phyloP scores from a whole-genome alignment of 257 asterid genomes.

The Penstemon davidsonii region DNA sequence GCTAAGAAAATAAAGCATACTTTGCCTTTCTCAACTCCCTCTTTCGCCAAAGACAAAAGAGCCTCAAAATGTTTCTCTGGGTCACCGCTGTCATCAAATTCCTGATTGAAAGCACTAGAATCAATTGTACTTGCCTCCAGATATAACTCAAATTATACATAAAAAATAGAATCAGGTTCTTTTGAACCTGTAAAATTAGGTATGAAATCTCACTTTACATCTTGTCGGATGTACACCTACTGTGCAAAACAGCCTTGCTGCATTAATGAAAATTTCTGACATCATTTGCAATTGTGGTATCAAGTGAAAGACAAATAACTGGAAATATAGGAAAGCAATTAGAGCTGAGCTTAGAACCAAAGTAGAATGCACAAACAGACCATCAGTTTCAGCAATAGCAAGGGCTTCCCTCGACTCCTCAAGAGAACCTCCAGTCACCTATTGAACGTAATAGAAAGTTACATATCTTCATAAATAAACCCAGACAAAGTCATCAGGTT shows the following conservation, averaged over 20 bases:
- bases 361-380: conserved; percentile 38
- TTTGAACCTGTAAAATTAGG: conserved; percentile 14
- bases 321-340: conserved; percentile 12
- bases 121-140: conserved; percentile 16
- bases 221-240: conserved; percentile 99
- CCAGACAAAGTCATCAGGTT: background rate
- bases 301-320: background rate
- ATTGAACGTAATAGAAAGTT: conserved; percentile 16
- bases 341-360: conserved; percentile 5
- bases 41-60: conserved; percentile 74
- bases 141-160: conserved; percentile 9
- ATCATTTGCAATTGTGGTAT: conserved; percentile 15
- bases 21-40: conserved; percentile 91
- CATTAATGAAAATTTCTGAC: conserved; percentile 23
- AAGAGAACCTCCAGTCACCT: conserved; percentile 97
- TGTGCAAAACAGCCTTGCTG: conserved; percentile 94
- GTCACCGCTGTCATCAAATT: conserved; percentile 92
- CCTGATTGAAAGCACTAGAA: conserved; percentile 45
- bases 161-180: conserved; percentile 15
- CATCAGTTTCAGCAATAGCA: conserved; percentile 95
- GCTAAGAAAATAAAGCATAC: conserved; percentile 41
- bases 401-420: conserved; percentile 94
- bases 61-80: conserved; percentile 79
- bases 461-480: conserved; percentile 9
- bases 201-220: conserved; percentile 69